Percentiles rank a stretch among this genome's conserved stretches.
Evolutionary conservation across 2,329 filamentous ascomycete genomes (phyloP).

Genomic region (Ophiosphaerella narmari): DNA sequence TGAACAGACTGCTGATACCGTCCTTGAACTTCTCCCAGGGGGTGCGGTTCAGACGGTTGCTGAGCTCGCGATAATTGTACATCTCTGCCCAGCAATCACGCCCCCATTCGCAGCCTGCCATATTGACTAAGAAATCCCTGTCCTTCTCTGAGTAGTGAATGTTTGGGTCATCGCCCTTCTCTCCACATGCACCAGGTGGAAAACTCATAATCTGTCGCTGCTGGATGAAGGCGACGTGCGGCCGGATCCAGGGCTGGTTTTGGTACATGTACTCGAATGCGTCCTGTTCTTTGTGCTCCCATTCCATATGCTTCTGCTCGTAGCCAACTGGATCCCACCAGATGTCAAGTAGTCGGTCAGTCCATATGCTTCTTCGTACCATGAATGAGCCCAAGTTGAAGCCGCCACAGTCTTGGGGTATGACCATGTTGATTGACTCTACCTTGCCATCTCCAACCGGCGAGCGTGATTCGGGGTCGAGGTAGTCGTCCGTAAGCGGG

Average conservation of each 20-base stretch:
- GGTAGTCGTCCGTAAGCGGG: constrained; percentile 72
- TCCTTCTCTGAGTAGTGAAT: constrained; percentile 88
- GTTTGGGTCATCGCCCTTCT: constrained; percentile 71
- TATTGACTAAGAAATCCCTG: constrained; percentile 93
- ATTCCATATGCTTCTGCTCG: constrained; percentile 98
- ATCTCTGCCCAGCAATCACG: constrained; percentile 98
- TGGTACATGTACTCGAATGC: constrained; percentile 90
- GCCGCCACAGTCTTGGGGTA: constrained; percentile 91
- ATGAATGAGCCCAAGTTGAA: constrained; percentile 99
- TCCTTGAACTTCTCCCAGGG: constrained; percentile 72
- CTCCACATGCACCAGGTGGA: constrained; percentile 84
- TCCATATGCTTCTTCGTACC: constrained; percentile 81
- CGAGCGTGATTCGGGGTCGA: constrained; percentile 76
- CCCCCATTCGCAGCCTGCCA: constrained; percentile 97
- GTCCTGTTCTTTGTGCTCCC: constrained; percentile 99
- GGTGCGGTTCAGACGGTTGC: constrained; percentile 84
- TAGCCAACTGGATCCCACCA: constrained; percentile 99
- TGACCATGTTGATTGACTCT: constrained; percentile 81
- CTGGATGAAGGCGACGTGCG: constrained; percentile 84
- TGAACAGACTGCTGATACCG: constrained; percentile 48
- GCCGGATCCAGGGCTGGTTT: constrained; percentile 89
- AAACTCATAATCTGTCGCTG: constrained; percentile 96
- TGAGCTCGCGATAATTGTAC: constrained; percentile 91
- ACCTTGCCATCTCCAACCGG: constrained; percentile 75
- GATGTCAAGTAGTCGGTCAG: constrained; percentile 86